Evolutionary conservation across 345 rosid species (phyloP).

Genomic region (Brassica juncea): DNA sequence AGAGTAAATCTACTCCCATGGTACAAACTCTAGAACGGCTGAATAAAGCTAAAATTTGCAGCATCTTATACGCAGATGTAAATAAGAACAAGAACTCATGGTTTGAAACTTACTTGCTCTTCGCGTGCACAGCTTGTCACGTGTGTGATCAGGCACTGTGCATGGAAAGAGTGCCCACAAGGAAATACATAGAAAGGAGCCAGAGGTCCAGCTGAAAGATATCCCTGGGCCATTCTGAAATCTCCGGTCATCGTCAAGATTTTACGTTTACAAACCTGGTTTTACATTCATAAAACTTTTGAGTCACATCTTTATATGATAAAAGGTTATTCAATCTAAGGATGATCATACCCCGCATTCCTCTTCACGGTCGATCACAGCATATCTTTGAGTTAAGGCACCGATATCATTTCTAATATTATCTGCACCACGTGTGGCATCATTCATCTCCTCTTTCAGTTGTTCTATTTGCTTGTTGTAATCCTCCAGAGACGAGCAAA

Average conservation of each 20-base stretch:
- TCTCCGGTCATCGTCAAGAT: constrained; percentile 66
- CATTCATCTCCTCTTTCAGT: constrained; percentile 96
- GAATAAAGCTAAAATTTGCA: neutral
- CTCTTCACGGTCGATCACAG: constrained; percentile 83
- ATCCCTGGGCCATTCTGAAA: constrained; percentile 68
- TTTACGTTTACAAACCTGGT: constrained; percentile 71
- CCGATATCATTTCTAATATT: constrained; percentile 95
- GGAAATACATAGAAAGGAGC: constrained; percentile 97
- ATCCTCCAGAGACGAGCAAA: constrained; percentile 94
- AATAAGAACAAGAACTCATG: neutral
- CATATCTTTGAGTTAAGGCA: constrained; percentile 96
- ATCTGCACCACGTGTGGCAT: constrained; percentile 99
- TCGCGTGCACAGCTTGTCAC: constrained; percentile 39
- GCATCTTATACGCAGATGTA: neutral
- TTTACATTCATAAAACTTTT: neutral
- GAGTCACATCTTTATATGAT: neutral
- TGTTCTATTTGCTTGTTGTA: constrained; percentile 95
- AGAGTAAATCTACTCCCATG: neutral
- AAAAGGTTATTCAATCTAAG: neutral
- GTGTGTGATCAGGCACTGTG: constrained; percentile 77
- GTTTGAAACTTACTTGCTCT: constrained; percentile 32
- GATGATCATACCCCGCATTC: constrained; percentile 89
- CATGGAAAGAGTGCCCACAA: constrained; percentile 91
- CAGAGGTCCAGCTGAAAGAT: constrained; percentile 81
- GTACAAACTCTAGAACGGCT: neutral